Evolutionary conservation across 345 rosid genomes (phyloP).

Genomic region (Lenwebbia sp.): DNA sequence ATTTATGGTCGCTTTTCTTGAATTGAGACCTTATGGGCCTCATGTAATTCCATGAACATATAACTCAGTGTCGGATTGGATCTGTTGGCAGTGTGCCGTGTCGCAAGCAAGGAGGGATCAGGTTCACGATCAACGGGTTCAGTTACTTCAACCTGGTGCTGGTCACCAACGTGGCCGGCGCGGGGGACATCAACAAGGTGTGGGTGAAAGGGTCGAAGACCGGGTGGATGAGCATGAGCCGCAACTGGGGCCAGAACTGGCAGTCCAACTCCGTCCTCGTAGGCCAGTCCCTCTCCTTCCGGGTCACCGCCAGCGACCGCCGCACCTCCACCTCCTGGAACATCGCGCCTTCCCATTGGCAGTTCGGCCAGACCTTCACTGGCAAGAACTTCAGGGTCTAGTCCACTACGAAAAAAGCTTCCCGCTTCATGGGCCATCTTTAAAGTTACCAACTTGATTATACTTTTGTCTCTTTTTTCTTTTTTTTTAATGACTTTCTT

Average conservation of each 20-base stretch:
- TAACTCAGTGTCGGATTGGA: not conserved
- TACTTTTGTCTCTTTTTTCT: not conserved
- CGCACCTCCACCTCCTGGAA: constrained; percentile 39
- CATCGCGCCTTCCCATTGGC: constrained; percentile 37
- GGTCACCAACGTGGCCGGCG: constrained; percentile 59
- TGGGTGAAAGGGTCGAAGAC: constrained; percentile 45
- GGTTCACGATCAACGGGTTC: constrained; percentile 64
- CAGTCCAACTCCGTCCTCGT: constrained; percentile 46
- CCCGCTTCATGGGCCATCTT: not conserved
- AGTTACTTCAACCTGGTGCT: constrained; percentile 63
- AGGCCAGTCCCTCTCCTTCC: constrained; percentile 45
- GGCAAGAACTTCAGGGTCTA: constrained; percentile 51
- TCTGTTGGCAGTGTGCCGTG: constrained; percentile 34
- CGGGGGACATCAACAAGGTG: constrained; percentile 46
- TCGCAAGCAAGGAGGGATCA: constrained; percentile 49
- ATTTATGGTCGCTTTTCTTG: too few species aligned
- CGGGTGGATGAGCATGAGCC: constrained; percentile 51
- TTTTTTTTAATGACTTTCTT: not conserved
- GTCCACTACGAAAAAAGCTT: not conserved
- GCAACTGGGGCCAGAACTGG: constrained; percentile 83
- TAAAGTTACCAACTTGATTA: not conserved
- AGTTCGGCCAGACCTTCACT: constrained; percentile 47
- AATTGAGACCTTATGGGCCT: too few species aligned
- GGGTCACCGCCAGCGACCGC: constrained; percentile 39
- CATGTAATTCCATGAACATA: not conserved